phyloP scores from a whole-genome alignment of 139 green algal genomes.

The Protoeuglena noctilucae region DNA sequence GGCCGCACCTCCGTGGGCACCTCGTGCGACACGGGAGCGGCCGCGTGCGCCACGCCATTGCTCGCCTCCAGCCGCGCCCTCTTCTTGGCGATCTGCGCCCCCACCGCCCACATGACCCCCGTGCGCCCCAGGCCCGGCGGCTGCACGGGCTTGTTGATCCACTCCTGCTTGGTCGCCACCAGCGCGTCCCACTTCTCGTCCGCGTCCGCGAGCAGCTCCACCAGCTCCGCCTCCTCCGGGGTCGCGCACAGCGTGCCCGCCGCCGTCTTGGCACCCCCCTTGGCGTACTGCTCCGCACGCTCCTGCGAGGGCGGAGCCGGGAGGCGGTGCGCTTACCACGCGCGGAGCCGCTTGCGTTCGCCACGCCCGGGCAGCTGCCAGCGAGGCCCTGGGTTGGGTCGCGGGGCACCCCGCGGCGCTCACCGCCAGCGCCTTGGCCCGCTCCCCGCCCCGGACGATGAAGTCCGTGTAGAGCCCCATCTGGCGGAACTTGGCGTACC shows the following conservation, averaged over 20 bases:
- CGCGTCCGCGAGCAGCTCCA: constrained; percentile 49
- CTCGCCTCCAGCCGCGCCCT: too few relatives aligned
- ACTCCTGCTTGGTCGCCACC: constrained; percentile 9
- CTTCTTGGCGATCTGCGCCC: too few relatives aligned
- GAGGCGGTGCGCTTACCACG: neutral
- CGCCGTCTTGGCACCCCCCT: constrained; percentile 36
- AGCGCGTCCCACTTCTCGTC: neutral
- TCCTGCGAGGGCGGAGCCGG: neutral
- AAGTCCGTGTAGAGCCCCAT: constrained; percentile 61
- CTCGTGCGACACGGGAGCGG: too few relatives aligned
- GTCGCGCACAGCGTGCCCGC: constrained; percentile 55
- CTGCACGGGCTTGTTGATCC: neutral
- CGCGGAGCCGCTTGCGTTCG: neutral
- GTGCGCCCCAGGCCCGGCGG: neutral
- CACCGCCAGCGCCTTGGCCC: constrained; percentile 26
- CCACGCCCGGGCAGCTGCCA: neutral
- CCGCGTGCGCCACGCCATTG: too few relatives aligned
- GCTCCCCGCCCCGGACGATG: constrained; percentile 50
- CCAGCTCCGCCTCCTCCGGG: constrained; percentile 48
- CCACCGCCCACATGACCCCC: too few relatives aligned
- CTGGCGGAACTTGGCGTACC: constrained; percentile 60
- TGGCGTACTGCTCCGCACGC: neutral
- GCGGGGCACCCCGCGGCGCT: constrained; percentile 9
- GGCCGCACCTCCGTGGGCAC: too few relatives aligned
- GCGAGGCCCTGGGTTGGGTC: neutral